Conservation (phyloP, 495 filamentous ascomycete species). For the Hypoxylon fragiforme region DNA sequence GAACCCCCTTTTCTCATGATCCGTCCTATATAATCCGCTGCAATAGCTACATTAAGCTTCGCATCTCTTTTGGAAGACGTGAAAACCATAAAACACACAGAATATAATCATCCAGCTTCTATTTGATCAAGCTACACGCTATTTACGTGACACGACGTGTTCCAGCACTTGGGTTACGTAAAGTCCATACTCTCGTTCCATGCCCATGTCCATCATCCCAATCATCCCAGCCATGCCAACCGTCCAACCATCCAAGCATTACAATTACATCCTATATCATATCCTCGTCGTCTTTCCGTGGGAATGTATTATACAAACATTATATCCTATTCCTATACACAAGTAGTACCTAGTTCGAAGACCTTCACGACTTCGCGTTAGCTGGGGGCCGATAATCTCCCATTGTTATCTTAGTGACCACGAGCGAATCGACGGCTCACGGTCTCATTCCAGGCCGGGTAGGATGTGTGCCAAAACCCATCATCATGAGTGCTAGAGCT, state of each 20-base stretch:
- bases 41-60: no score
- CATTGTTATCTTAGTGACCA: neutral
- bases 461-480: constrained; percentile 46
- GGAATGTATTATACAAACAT: neutral
- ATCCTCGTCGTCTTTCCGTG: neutral
- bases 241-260: constrained; percentile 17
- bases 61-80: no score
- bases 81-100: neutral
- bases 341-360: no score
- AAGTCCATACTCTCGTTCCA: constrained; percentile 10
- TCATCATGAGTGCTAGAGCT: constrained; percentile 35
- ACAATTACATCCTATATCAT: constrained; percentile 18
- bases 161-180: constrained; percentile 38
- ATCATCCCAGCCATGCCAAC: neutral
- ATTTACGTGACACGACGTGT: constrained; percentile 20
- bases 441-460: constrained; percentile 46
- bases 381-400: no score
- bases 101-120: neutral
- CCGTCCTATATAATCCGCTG: no score
- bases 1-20: no score
- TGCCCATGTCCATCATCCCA: no score
- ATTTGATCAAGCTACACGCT: neutral
- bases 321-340: constrained; percentile 1
- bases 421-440: constrained; percentile 23
- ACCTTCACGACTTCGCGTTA: no score